Evolutionary conservation across 352 stramenopile genomes (phyloP).

Genomic region (Nothophytophthora sp.): DNA sequence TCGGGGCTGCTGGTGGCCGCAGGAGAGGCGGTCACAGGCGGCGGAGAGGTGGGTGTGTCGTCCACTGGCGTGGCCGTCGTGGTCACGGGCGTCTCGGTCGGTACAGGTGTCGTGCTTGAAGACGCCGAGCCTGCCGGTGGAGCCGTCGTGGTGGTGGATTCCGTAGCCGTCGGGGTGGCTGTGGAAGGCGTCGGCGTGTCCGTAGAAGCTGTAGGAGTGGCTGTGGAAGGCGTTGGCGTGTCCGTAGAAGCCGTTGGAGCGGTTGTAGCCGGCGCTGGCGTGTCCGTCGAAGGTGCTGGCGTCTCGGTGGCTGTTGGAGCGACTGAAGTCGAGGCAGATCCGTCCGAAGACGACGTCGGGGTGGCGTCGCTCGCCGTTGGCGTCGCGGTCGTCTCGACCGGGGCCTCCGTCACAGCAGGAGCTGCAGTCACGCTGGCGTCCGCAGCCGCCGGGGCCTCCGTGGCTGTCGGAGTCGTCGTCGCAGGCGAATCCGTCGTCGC

Average conservation of each 20-base stretch:
- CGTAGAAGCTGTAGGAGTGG: slow-evolving; percentile 9
- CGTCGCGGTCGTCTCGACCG: neutral
- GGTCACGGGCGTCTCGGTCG: slow-evolving; percentile 13
- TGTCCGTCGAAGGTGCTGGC: neutral
- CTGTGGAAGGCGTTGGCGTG: slow-evolving; percentile 6
- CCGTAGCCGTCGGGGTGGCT: neutral
- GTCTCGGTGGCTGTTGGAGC: slow-evolving; percentile 7
- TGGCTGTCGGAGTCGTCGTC: neutral
- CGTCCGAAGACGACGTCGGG: neutral
- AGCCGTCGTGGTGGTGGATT: neutral
- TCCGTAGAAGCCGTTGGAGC: slow-evolving; percentile 10
- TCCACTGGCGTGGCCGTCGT: slow-evolving; percentile 8
- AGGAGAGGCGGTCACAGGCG: slow-evolving; percentile 9
- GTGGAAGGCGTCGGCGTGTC: slow-evolving; percentile 6
- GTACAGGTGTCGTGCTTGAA: neutral
- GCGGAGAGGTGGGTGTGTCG: neutral
- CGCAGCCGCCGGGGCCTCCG: neutral
- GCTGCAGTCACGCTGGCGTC: neutral
- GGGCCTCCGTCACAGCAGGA: neutral
- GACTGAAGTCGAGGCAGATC: neutral
- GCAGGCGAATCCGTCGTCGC: neutral
- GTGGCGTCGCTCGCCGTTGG: neutral
- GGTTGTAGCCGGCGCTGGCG: slow-evolving; percentile 10
- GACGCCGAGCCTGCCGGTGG: neutral
- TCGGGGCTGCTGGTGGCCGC: too few species aligned